phyloP scores from a whole-genome alignment of 495 filamentous ascomycete species.

The Xylaria telfairii region DNA sequence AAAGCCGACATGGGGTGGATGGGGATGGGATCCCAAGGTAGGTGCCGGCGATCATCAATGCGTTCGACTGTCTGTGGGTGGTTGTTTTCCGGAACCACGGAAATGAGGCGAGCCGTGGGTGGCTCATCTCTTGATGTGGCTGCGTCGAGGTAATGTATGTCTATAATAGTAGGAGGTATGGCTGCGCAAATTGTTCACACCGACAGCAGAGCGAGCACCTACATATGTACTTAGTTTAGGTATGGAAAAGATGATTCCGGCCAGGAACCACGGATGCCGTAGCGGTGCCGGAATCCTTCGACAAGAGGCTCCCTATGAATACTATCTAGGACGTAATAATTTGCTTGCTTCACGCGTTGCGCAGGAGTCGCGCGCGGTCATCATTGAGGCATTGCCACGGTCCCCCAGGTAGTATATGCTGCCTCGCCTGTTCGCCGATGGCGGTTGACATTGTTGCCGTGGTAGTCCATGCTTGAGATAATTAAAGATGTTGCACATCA shows the following conservation, averaged over 20 bases:
- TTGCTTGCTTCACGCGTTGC: background rate
- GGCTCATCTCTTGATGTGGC: slow-evolving; percentile 5
- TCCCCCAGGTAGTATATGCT: background rate
- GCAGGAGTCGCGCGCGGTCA: background rate
- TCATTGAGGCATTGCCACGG: slow-evolving; percentile 16
- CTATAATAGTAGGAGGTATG: background rate
- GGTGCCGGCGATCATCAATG: slow-evolving; percentile 16
- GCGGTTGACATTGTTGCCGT: background rate
- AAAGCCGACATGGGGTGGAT: background rate
- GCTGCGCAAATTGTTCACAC: slow-evolving; percentile 13
- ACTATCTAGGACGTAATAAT: background rate
- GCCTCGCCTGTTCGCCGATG: background rate
- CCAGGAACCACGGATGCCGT: background rate
- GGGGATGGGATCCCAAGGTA: slow-evolving; percentile 8
- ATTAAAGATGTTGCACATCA: slow-evolving; percentile 23
- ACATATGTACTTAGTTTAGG: background rate
- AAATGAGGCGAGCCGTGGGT: slow-evolving; percentile 21
- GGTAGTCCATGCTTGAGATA: slow-evolving; percentile 17
- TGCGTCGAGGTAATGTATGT: background rate
- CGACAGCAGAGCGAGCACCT: background rate
- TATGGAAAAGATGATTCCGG: slow-evolving; percentile 18
- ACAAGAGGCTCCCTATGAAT: background rate
- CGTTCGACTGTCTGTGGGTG: slow-evolving; percentile 1
- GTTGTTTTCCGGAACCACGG: slow-evolving; percentile 20
- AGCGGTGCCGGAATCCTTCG: slow-evolving; percentile 7